These are phyloP conservation scores for Usnea hakonensis DNA, from an alignment of 495 filamentous ascomycete genomes.

Conservation along the genomic window DNA sequence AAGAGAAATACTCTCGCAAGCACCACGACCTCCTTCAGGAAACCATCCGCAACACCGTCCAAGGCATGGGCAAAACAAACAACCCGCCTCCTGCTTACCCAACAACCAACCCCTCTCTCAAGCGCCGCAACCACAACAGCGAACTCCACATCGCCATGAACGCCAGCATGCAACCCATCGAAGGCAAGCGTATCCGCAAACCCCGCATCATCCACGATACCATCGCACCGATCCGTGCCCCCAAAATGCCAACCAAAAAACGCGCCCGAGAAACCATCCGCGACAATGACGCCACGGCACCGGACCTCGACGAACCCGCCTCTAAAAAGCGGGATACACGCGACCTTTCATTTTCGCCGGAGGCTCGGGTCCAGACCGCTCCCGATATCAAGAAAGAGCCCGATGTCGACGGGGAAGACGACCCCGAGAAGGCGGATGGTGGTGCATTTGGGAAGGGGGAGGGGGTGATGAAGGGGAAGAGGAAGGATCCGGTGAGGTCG, in stretches of 20 bases:
- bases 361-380: neutral
- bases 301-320: neutral
- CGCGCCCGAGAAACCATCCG: neutral
- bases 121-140: constrained; percentile 36
- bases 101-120: neutral
- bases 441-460: constrained; percentile 27
- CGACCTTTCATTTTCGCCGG: neutral
- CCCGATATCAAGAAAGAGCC: neutral
- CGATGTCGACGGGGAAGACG: neutral
- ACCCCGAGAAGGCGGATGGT: constrained; percentile 24
- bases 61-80: constrained; percentile 11
- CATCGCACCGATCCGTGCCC: neutral
- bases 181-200: constrained; percentile 24
- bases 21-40: neutral
- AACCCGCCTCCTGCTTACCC: neutral
- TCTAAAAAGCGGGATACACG: neutral
- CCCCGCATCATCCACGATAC: constrained; percentile 20
- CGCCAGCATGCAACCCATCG: neutral
- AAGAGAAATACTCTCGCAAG: neutral
- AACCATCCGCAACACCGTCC: neutral
- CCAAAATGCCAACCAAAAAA: neutral
- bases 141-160: constrained; percentile 21
- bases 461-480: constrained; percentile 37
- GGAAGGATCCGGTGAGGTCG: constrained; percentile 43
- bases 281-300: neutral